These are phyloP conservation scores for Nicotiana knightiana DNA, from an alignment of 257 asterid species.

Conservation along the genomic window DNA sequence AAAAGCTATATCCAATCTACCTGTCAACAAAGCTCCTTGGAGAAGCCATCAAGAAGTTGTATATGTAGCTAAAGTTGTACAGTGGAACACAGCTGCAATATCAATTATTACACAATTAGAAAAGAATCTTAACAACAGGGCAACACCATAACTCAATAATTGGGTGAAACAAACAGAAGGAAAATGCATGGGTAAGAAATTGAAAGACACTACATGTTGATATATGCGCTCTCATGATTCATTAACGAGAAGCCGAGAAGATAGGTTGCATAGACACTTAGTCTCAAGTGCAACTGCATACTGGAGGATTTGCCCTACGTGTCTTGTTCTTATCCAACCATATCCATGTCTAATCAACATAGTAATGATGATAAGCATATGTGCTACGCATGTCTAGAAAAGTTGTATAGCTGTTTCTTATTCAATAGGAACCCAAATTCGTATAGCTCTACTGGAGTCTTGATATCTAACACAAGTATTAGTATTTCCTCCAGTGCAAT, in stretches of 20 bases:
- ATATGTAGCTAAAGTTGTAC: slow-evolving; percentile 86
- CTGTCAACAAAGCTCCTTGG: slow-evolving; percentile 98
- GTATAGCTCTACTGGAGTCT: background rate
- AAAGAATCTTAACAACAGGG: slow-evolving; percentile 1
- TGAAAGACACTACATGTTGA: background rate
- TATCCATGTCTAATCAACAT: background rate
- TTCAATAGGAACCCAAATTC: background rate
- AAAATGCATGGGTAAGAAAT: background rate
- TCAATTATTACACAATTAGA: slow-evolving; percentile 26
- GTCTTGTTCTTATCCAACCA: background rate
- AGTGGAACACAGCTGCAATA: slow-evolving; percentile 85
- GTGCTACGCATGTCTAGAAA: background rate
- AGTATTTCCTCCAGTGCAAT: background rate
- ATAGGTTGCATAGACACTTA: background rate
- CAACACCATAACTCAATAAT: background rate
- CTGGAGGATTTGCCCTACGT: background rate
- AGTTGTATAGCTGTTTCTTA: background rate
- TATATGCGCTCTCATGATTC: background rate
- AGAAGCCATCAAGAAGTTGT: slow-evolving; percentile 69
- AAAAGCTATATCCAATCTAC: slow-evolving; percentile 10
- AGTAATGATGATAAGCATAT: background rate
- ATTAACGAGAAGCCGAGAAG: background rate
- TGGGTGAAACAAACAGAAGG: slow-evolving; percentile 4
- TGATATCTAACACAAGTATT: background rate
- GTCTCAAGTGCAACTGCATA: background rate